phyloP scores from a whole-genome alignment of 2,329 filamentous ascomycete species.

The Pezicula radicicola region DNA sequence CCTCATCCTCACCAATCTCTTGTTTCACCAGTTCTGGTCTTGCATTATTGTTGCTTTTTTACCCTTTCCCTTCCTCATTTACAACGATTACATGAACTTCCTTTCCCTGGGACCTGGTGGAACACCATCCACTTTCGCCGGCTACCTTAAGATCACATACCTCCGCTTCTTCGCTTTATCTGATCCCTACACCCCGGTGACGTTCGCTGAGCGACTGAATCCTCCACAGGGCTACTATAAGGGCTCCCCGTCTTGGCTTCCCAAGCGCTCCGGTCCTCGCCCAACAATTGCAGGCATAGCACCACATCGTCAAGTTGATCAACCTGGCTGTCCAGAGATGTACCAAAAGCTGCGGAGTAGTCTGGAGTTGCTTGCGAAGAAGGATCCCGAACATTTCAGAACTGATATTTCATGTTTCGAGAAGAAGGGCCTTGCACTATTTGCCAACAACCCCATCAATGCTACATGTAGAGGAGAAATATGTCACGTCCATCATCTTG shows the following conservation, averaged over 20 bases:
- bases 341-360: conserved; percentile 52
- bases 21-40: conserved; percentile 44
- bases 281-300: conserved; percentile 73
- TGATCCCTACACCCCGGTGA: conserved; percentile 63
- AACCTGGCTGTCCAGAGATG: conserved; percentile 52
- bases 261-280: conserved; percentile 58
- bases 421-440: conserved; percentile 77
- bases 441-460: conserved; percentile 63
- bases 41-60: conserved; percentile 48
- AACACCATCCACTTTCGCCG: conserved; percentile 68
- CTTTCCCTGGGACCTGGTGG: conserved; percentile 76
- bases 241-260: conserved; percentile 41
- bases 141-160: conserved; percentile 72
- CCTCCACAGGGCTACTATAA: conserved; percentile 58
- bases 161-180: conserved; percentile 69
- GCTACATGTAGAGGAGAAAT: conserved; percentile 77
- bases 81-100: conserved; percentile 74
- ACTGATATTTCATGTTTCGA: conserved; percentile 74
- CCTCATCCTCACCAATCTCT: conserved; percentile 50
- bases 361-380: conserved; percentile 47
- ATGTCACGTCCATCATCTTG: conserved; percentile 74
- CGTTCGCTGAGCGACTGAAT: conserved; percentile 44
- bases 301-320: conserved; percentile 75
- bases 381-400: conserved; percentile 46
- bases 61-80: conserved; percentile 46